Percentiles rank a stretch among this genome's conserved stretches.
Conservation (phyloP, 441 rosid species). For the Capsella rubella region DNA sequence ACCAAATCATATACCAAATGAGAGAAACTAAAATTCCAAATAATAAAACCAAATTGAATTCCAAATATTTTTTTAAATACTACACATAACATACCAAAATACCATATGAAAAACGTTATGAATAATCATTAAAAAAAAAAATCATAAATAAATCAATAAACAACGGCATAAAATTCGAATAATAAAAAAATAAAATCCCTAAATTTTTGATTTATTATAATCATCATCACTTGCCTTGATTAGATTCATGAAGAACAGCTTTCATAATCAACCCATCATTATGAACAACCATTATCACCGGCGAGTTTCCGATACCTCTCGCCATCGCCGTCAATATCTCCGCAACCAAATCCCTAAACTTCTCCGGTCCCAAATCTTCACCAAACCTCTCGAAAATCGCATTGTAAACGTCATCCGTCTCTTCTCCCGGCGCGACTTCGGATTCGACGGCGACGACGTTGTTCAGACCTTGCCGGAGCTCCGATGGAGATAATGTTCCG, state of each 20-base stretch:
- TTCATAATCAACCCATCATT: constrained; percentile 54
- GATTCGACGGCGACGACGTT: constrained; percentile 44
- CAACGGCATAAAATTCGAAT: too few relatives aligned
- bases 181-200: too few relatives aligned
- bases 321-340: constrained; percentile 46
- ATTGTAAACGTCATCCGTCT: constrained; percentile 34
- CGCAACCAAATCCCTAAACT: constrained; percentile 29
- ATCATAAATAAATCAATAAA: too few relatives aligned
- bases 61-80: too few relatives aligned
- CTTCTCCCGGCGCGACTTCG: constrained; percentile 42
- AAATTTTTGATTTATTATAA: too few relatives aligned
- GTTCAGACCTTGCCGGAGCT: constrained; percentile 45
- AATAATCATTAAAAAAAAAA: too few relatives aligned
- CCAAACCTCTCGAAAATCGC: constrained; percentile 44
- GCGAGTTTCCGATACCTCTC: constrained; percentile 48
- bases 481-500: constrained; percentile 37
- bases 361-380: constrained; percentile 19
- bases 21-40: too few relatives aligned
- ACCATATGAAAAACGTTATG: too few relatives aligned
- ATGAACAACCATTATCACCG: constrained; percentile 50
- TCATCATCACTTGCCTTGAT: constrained; percentile 21
- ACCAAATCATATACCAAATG: too few relatives aligned
- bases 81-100: too few relatives aligned
- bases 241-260: constrained; percentile 52
- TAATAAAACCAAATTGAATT: too few relatives aligned